Evolutionary conservation across 306 rosid species (phyloP).

Genomic region (Quercus gilva): DNA sequence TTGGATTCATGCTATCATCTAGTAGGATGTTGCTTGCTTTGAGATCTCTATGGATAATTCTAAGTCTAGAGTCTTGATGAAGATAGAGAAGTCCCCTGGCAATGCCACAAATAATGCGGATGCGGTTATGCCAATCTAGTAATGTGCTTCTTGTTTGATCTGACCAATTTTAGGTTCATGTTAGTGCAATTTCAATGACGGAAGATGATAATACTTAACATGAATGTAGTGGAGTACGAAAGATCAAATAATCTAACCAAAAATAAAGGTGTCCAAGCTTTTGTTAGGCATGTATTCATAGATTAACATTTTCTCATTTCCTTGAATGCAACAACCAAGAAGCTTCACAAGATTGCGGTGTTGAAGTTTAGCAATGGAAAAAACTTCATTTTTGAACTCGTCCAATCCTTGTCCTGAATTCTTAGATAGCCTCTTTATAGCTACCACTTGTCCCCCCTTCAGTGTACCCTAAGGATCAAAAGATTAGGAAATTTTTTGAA

Average conservation of each 20-base stretch:
- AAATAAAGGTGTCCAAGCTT: slow-evolving; percentile 30
- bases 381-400: slow-evolving; percentile 22
- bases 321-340: slow-evolving; percentile 42
- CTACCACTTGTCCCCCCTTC: slow-evolving; percentile 42
- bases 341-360: slow-evolving; percentile 50
- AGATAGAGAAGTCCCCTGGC: slow-evolving; percentile 27
- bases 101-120: slow-evolving; percentile 22
- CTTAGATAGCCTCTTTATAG: slow-evolving; percentile 56
- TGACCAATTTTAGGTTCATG: background rate
- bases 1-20: slow-evolving; percentile 48
- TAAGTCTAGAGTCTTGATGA: slow-evolving; percentile 31
- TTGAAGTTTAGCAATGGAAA: slow-evolving; percentile 35
- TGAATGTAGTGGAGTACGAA: too few species aligned
- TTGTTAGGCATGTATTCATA: slow-evolving; percentile 42
- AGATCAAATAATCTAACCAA: background rate
- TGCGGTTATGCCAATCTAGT: slow-evolving; percentile 23
- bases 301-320: slow-evolving; percentile 29
- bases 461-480: slow-evolving; percentile 50
- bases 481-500: background rate
- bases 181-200: too few species aligned
- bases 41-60: slow-evolving; percentile 43
- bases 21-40: slow-evolving; percentile 53
- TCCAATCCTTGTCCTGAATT: slow-evolving; percentile 53
- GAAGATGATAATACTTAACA: background rate
- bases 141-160: background rate